These are phyloP conservation scores for Brasilioporus rufonigricans DNA, from an alignment of 768 basidiomycete species.

Conservation along the genomic window DNA sequence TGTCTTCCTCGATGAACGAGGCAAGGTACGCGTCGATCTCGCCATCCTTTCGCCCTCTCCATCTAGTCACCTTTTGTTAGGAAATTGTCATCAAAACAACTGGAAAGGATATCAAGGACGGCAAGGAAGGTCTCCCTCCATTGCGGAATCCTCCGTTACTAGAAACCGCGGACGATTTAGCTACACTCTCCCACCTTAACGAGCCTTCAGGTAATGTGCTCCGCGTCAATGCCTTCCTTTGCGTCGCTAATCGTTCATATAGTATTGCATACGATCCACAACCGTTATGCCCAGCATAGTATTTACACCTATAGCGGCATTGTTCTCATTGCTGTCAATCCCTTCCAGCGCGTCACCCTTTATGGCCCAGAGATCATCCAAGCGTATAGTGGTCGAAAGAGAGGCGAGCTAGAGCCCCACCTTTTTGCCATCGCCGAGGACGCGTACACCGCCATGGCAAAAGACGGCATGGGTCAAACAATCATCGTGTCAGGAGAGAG, in stretches of 20 bases:
- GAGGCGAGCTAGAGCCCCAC: constrained; percentile 97
- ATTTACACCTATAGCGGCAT: constrained; percentile 99
- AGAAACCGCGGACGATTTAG: constrained; percentile 97
- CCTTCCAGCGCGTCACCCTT: constrained; percentile 94
- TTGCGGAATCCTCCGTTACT: constrained; percentile 94
- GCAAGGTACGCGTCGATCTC: constrained; percentile 59
- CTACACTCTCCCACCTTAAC: constrained; percentile 96
- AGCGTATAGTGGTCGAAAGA: constrained; percentile 87
- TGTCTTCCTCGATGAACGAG: constrained; percentile 85
- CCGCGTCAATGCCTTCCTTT: neutral
- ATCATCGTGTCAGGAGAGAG: constrained; percentile 99
- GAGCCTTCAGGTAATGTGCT: constrained; percentile 82
- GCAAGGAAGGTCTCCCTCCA: constrained; percentile 81
- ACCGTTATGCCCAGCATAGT: constrained; percentile 94
- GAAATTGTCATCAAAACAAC: constrained; percentile 80
- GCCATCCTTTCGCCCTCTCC: constrained; percentile 1
- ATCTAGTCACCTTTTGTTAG: constrained; percentile 36
- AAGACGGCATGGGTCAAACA: constrained; percentile 92
- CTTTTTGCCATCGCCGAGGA: constrained; percentile 99
- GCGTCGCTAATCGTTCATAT: constrained; percentile 3
- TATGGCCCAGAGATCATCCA: constrained; percentile 98
- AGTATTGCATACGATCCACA: constrained; percentile 97
- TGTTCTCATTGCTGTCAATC: constrained; percentile 97
- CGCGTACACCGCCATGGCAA: constrained; percentile 96
- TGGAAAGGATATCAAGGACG: constrained; percentile 75